These are phyloP conservation scores for Saturnispora halmiae DNA, from an alignment of 805 yeast genomes.

Conservation along the genomic window DNA sequence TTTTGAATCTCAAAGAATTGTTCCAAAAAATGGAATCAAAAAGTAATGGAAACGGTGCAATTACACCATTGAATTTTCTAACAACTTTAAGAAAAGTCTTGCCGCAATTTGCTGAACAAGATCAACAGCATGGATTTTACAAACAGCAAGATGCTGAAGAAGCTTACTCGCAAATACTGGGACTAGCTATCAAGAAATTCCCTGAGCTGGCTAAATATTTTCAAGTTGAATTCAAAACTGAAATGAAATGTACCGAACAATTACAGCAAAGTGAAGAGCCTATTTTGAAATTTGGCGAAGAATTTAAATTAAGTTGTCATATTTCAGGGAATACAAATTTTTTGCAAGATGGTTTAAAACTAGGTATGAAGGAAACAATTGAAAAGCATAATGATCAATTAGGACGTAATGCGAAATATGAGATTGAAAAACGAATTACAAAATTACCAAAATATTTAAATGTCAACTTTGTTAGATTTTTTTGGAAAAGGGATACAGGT, in stretches of 20 bases:
- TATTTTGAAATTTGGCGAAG: slow-evolving; percentile 40
- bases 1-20: slow-evolving; percentile 32
- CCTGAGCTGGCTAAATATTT: slow-evolving; percentile 51
- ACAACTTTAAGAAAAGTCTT: slow-evolving; percentile 53
- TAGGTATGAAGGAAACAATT: slow-evolving; percentile 64
- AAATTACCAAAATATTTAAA: slow-evolving; percentile 81
- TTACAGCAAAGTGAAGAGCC: slow-evolving; percentile 42
- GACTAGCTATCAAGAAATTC: slow-evolving; percentile 38
- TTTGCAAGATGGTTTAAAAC: slow-evolving; percentile 72
- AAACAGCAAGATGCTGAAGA: slow-evolving; percentile 99
- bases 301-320: slow-evolving; percentile 79
- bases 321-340: slow-evolving; percentile 80
- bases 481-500: slow-evolving; percentile 87
- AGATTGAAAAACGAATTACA: slow-evolving; percentile 50
- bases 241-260: slow-evolving; percentile 50
- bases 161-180: slow-evolving; percentile 75
- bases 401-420: slow-evolving; percentile 62
- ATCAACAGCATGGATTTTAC: slow-evolving; percentile 49
- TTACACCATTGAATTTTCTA: slow-evolving; percentile 63
- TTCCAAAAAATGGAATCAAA: slow-evolving; percentile 36
- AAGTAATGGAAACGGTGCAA: slow-evolving; percentile 32
- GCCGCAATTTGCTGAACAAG: slow-evolving; percentile 87
- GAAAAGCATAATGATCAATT: slow-evolving; percentile 70
- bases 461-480: slow-evolving; percentile 89
- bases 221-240: slow-evolving; percentile 54